These are phyloP conservation scores for Pluteus cervinus DNA, from an alignment of 768 basidiomycete genomes.

Conservation along the genomic window DNA sequence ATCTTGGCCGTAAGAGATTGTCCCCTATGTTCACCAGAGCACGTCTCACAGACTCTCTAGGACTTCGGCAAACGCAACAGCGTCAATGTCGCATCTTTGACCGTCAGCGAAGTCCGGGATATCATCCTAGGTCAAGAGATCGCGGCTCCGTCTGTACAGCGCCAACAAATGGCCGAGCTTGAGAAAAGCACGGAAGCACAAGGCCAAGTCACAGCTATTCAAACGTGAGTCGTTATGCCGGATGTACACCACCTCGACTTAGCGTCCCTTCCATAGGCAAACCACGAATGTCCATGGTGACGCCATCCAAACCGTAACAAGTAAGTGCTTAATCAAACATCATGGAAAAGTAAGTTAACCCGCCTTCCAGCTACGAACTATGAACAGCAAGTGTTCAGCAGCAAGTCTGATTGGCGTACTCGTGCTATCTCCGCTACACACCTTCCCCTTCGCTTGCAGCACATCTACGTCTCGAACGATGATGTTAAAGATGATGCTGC, in stretches of 20 bases:
- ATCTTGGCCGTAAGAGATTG: constrained; percentile 80
- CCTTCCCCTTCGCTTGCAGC: constrained; percentile 90
- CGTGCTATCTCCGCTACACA: constrained; percentile 98
- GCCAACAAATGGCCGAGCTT: constrained; percentile 98
- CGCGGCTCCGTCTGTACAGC: constrained; percentile 88
- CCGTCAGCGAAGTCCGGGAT: constrained; percentile 94
- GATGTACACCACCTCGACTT: constrained; percentile 1
- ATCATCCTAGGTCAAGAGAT: constrained; percentile 99
- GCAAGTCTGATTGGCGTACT: constrained; percentile 99
- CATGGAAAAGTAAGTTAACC: background rate
- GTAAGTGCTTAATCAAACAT: constrained; percentile 31
- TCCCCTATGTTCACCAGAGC: background rate
- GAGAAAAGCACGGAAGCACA: constrained; percentile 96
- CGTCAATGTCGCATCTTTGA: constrained; percentile 96
- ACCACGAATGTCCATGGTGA: constrained; percentile 98
- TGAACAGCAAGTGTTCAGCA: constrained; percentile 97
- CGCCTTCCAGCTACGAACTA: constrained; percentile 75
- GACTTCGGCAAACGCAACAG: constrained; percentile 99
- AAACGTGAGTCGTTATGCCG: constrained; percentile 60
- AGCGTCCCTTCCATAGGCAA: constrained; percentile 40
- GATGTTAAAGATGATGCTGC: constrained; percentile 98
- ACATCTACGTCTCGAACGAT: constrained; percentile 98
- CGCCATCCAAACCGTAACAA: constrained; percentile 91
- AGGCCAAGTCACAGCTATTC: constrained; percentile 90
- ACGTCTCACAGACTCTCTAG: constrained; percentile 26